Conservation (phyloP, 2,329 filamentous ascomycete species). For the Juglanconis oblonga region DNA sequence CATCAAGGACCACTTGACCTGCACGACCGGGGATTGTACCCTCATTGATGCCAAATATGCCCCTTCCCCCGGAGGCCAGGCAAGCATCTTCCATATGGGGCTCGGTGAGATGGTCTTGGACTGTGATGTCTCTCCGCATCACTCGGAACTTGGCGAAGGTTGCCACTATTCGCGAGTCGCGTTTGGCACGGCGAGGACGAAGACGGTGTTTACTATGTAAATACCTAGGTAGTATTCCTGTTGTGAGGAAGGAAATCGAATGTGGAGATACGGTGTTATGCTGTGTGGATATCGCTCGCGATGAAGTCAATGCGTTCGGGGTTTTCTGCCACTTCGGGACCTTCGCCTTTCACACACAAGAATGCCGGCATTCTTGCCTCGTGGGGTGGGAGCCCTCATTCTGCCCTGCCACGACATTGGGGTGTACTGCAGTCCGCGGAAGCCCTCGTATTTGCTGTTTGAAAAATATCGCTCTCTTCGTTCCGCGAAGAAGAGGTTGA, state of each 20-base stretch:
- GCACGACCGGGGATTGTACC: background rate
- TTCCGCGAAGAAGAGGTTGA: background rate
- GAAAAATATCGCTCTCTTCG: too few species aligned
- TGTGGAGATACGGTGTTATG: background rate
- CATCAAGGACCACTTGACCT: too few species aligned
- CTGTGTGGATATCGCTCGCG: background rate
- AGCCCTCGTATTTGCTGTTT: background rate
- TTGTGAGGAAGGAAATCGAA: background rate
- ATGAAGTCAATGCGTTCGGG: background rate
- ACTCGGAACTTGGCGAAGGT: too few species aligned
- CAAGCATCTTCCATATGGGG: too few species aligned
- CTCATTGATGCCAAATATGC: background rate
- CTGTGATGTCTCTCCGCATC: too few species aligned
- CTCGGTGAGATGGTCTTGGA: too few species aligned
- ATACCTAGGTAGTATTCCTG: too few species aligned
- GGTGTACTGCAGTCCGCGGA: background rate
- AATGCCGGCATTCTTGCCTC: background rate
- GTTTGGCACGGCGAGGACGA: too few species aligned
- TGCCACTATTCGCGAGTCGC: too few species aligned
- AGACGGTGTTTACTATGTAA: too few species aligned
- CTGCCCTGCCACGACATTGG: background rate
- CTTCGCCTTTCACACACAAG: background rate
- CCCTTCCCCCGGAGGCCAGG: background rate
- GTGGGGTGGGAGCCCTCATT: too few species aligned
- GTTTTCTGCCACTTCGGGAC: background rate